Evolutionary conservation across 192 early-diverging fungal species (phyloP).

Genomic region (Rhizophagus prolifer): DNA sequence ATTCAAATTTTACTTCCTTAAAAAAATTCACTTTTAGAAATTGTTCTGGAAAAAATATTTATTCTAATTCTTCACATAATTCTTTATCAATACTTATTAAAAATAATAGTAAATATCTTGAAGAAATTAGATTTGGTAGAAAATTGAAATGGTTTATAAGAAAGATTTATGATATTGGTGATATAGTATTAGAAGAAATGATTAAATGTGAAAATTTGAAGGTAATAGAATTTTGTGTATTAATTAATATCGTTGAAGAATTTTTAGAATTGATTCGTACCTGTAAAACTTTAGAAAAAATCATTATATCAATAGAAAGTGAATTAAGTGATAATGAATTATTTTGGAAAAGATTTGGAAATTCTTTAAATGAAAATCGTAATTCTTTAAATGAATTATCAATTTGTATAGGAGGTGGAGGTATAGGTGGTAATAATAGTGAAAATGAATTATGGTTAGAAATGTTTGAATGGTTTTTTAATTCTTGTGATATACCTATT

Average conservation of each 20-base stretch:
- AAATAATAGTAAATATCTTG: neutral
- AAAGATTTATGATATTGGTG: neutral
- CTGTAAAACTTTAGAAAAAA: neutral
- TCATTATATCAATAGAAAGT: neutral
- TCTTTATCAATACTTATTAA: neutral
- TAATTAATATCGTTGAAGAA: neutral
- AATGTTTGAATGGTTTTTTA: neutral
- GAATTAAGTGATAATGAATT: neutral
- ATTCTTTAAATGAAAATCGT: neutral
- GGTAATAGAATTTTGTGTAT: neutral
- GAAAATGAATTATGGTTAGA: neutral
- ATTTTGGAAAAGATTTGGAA: neutral
- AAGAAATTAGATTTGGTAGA: neutral
- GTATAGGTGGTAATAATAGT: neutral
- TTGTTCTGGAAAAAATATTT: neutral
- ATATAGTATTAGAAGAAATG: neutral
- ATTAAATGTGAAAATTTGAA: neutral
- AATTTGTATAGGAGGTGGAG: neutral
- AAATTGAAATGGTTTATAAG: neutral
- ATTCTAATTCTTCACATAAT: neutral
- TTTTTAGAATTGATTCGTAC: neutral
- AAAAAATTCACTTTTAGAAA: neutral
- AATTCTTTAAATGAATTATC: neutral
- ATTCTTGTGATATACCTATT: neutral
- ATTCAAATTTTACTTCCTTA: neutral